Evolutionary conservation across 495 filamentous ascomycete species (phyloP).

Genomic region (Terfezia boudieri): DNA sequence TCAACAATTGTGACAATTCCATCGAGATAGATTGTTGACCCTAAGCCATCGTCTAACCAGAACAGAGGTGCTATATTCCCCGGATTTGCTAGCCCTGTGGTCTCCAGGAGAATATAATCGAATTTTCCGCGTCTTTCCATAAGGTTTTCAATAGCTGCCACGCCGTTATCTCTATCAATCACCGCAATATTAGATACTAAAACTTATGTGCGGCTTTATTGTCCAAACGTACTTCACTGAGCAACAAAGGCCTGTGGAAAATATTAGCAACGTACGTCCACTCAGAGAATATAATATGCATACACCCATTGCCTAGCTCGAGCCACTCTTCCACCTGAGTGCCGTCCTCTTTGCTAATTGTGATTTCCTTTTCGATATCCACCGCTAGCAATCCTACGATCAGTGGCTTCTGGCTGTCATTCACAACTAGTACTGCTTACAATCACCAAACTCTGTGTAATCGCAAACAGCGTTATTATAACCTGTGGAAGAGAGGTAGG

Average conservation of each 20-base stretch:
- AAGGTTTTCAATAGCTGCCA: slow-evolving; percentile 83
- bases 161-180: slow-evolving; percentile 50
- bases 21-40: slow-evolving; percentile 84
- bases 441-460: slow-evolving; percentile 73
- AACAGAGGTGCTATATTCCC: slow-evolving; percentile 91
- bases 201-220: not conserved
- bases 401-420: not conserved
- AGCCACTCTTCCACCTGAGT: slow-evolving; percentile 86
- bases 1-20: slow-evolving; percentile 93
- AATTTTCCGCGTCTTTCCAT: slow-evolving; percentile 87
- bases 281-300: not conserved
- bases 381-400: slow-evolving; percentile 30
- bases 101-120: slow-evolving; percentile 96
- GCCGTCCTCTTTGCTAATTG: slow-evolving; percentile 52
- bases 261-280: not conserved
- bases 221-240: slow-evolving; percentile 55
- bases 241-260: slow-evolving; percentile 47
- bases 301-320: slow-evolving; percentile 80
- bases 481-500: not conserved
- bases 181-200: not conserved
- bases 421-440: slow-evolving; percentile 27
- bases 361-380: slow-evolving; percentile 87
- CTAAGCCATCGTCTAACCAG: slow-evolving; percentile 90
- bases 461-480: slow-evolving; percentile 4
- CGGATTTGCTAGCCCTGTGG: slow-evolving; percentile 83